Evolutionary conservation across 176 grass and related monocot species (phyloP), one percentile per base, ranked within the genome.

Genomic region (Lolium rigidum): DNA sequence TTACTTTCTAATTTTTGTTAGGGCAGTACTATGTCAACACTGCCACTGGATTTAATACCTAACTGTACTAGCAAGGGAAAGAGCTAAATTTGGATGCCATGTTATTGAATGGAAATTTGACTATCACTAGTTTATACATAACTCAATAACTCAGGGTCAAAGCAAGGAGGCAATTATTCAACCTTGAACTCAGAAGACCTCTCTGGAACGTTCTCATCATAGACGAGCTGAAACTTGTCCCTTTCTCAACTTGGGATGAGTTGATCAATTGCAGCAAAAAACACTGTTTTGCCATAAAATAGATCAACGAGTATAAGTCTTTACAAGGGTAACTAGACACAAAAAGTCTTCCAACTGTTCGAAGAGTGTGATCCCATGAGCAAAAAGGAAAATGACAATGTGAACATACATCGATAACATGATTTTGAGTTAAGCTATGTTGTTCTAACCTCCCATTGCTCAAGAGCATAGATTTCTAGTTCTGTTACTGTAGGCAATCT

Each of bases 181-280:
- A 98, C 95, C 93, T 95, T 83, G 91, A 82, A 87, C 88, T 95
- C 73, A 98, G 86, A 92, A 98, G 96, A 47, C 93, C 96, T 86
- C 88, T 86, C 82, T 98, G 96, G 81, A 95, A 98, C 58, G 89
- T 94, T 80, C 66, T 92, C 81, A 98, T 98, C 96, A 95, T 89
- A 62, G 93, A 91, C 50, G 91, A 91, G 84, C 91, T 95, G 88
- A 98, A 95, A 72, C 80, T 92, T 48, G 88, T 88, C 46, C 65
- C 80, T 74, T 82, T 94, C 76, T 94, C 93, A 10, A 91, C 91
- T 94, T 98, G 96, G 86, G 93, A 84, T 64, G 96, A 98, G 84
- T 95, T 98, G 84, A 98, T 98, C 68, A 98, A 86, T 90, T 98
- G 96, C 90, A 98, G 83, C 88, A 98, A 88, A 76, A 98, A 98